Evolutionary conservation across 1,284 basidiomycete genomes (phyloP), one percentile per base, ranked within the genome.

Genomic region (Stygiomarasmius scandens): DNA sequence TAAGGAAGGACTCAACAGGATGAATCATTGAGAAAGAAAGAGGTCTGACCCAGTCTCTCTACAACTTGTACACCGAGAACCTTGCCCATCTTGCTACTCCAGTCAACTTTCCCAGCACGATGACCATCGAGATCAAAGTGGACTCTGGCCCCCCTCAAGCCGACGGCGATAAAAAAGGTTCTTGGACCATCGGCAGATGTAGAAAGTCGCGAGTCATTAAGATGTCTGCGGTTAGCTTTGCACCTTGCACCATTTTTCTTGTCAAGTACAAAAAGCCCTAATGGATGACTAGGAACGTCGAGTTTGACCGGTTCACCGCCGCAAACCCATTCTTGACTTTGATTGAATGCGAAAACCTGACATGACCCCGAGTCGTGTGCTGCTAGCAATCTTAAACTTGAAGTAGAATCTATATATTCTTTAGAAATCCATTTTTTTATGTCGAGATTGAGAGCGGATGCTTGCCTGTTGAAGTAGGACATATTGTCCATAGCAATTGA

Each of bases 401-500:
- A 73, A 0, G 76, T 58, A 66, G 91, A 90, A 86, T 60, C 23
- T 16, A 29, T n/a, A 25, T n/a, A 38, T 12, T 6, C 4, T 9
- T 41, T n/a, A 32, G 25, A 32, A 10, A 32, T 4, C 16, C 27
- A 16, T 5, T 23, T 32, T 46, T 14, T 50, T 43, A 52, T 12
- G 5, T 29, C 36, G n/a, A 20, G 24, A 34, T 6, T 32, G 47
- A 36, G 11, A 24, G 38, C 16, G 46, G 14, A 34, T 45, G 22
- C 72, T 59, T 51, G 84, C 87, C 86, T 67, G 80, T 73, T 3
- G 78, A 79, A 29, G 85, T 67, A 0, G 79, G 73, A 51, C 80
- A 81, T 10, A 92, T 79, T 0, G 85, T 80, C 90, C 91, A 95
- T 41, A 79, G 76, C 64, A 94, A 67, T 0, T 80, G 79, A 3